Conservation (phyloP, 192 early-diverging fungal genomes). For the Borealophlyctis nickersoniae region DNA sequence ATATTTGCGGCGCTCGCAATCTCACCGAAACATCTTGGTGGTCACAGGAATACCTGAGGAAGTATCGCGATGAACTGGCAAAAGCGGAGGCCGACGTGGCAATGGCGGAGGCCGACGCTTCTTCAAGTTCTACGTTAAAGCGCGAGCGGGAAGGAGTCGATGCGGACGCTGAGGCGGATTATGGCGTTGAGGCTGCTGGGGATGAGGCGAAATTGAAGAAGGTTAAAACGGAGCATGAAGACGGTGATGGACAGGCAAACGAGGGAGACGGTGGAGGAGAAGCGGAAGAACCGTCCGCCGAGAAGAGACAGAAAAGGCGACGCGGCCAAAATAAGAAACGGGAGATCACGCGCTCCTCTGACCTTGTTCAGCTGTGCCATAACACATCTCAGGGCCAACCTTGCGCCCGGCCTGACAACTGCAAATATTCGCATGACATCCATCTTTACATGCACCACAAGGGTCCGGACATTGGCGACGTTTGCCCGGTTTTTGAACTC, state of each 20-base stretch:
- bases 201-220: background rate
- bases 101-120: background rate
- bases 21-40: no score
- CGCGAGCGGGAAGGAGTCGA: no score
- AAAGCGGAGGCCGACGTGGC: background rate
- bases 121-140: no score
- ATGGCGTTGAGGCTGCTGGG: background rate
- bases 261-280: background rate
- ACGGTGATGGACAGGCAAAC: background rate
- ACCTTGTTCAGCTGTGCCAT: conserved; percentile 51
- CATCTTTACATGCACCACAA: conserved; percentile 68
- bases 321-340: conserved; percentile 29
- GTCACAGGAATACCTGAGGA: background rate
- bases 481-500: conserved; percentile 66
- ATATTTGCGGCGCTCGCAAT: no score
- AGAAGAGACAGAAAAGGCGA: background rate
- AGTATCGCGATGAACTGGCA: background rate
- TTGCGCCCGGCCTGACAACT: conserved; percentile 55
- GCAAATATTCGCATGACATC: conserved; percentile 80
- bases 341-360: background rate
- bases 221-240: background rate
- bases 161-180: no score
- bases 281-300: background rate
- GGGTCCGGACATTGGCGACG: conserved; percentile 66
- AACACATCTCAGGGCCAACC: conserved; percentile 39